Conservation (phyloP, 2,329 filamentous ascomycete species). For the Ascochyta clinopodiicola region DNA sequence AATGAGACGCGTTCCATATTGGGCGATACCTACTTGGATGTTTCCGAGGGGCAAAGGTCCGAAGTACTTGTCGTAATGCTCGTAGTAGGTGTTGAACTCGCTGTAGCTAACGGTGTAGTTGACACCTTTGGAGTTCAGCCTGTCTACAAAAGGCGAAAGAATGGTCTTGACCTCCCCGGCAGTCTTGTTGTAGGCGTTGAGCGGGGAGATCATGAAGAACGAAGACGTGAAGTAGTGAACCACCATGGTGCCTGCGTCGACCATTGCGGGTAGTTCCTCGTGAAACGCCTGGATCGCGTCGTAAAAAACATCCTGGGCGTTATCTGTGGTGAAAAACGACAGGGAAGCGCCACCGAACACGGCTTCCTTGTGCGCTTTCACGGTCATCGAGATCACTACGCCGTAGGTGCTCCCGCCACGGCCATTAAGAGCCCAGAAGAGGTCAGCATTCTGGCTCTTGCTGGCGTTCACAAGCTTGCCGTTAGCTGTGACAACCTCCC, state of each 20-base stretch:
- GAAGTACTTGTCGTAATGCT: slow-evolving; percentile 33
- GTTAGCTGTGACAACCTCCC: slow-evolving; percentile 33
- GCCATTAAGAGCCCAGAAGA: slow-evolving; percentile 39
- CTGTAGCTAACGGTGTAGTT: slow-evolving; percentile 21
- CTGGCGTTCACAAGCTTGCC: slow-evolving; percentile 29
- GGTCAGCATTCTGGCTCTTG: slow-evolving; percentile 23
- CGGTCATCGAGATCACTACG: slow-evolving; percentile 30
- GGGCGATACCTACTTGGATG: slow-evolving; percentile 28
- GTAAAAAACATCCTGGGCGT: slow-evolving; percentile 22
- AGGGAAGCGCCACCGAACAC: slow-evolving; percentile 24
- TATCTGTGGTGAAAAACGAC: slow-evolving; percentile 19
- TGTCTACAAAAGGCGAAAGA: slow-evolving; percentile 24
- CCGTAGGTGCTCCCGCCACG: slow-evolving; percentile 38
- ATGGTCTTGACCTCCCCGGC: slow-evolving; percentile 21
- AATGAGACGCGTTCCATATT: slow-evolving; percentile 27
- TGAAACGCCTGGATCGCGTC: slow-evolving; percentile 28
- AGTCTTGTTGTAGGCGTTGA: slow-evolving; percentile 30
- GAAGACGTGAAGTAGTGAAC: slow-evolving; percentile 23
- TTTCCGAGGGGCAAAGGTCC: slow-evolving; percentile 29
- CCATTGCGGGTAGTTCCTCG: slow-evolving; percentile 27
- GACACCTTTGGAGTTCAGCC: slow-evolving; percentile 19
- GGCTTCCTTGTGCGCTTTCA: slow-evolving; percentile 28
- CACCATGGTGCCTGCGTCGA: slow-evolving; percentile 27
- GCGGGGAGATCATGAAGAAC: slow-evolving; percentile 27
- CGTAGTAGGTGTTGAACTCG: slow-evolving; percentile 27